Conservation (phyloP, 2,329 filamentous ascomycete species). For the Aspergillus bombycis region DNA sequence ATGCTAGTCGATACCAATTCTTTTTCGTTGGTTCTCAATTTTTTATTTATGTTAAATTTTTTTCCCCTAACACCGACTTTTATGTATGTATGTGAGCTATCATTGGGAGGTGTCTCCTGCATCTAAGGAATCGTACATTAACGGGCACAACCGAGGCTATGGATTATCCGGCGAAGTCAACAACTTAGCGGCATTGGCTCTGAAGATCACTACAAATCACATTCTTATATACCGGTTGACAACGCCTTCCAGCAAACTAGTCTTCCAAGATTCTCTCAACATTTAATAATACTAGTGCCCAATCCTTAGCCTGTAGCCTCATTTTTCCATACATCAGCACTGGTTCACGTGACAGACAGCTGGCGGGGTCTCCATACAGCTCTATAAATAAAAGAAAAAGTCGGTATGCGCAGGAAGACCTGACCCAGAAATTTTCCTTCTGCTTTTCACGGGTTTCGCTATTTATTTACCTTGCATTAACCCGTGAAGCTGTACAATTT, state of each 20-base stretch:
- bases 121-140: neutral
- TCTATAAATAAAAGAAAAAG: conserved; percentile 17
- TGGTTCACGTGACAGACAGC: conserved; percentile 24
- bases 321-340: conserved; percentile 7
- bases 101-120: conserved; percentile 1
- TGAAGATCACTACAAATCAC: conserved; percentile 11
- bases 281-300: conserved; percentile 4
- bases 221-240: neutral
- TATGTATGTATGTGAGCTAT: conserved; percentile 1
- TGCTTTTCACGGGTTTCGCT: neutral
- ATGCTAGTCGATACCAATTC: neutral
- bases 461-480: neutral
- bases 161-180: conserved; percentile 16
- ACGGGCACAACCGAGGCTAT: conserved; percentile 15
- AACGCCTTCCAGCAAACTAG: neutral
- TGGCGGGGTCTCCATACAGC: conserved; percentile 18
- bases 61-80: neutral
- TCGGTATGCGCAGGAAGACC: conserved; percentile 9
- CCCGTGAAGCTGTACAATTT: neutral
- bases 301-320: conserved; percentile 14
- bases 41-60: neutral
- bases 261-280: neutral
- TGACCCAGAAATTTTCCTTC: neutral
- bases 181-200: neutral
- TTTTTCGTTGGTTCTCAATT: conserved; percentile 9